Evolutionary conservation across 2,329 filamentous ascomycete genomes (phyloP), one percentile per base, ranked within the genome.

Genomic region (Phaeosphaeria sp.): DNA sequence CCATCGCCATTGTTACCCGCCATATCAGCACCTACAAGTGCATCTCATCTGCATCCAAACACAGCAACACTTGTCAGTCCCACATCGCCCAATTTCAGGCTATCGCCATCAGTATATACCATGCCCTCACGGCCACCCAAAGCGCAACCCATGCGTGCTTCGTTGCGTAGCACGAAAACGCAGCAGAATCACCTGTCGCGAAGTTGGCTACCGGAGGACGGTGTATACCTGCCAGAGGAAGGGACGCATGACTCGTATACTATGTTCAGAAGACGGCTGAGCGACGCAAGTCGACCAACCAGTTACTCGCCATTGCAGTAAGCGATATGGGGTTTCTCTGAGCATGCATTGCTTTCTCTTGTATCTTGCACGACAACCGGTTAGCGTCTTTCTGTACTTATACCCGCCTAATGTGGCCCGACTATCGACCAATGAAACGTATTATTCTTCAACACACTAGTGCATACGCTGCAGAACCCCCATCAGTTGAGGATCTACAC

Each of bases 201-300:
- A 33, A 69, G 66, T 39, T 69, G 67, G 67, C 43, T 71, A 21
- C 67, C 67, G n/a, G 63, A 66, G 0, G 66, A 68, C 21, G 67
- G 65, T 6, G 22, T 71, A 25, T 70, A 67, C 44, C 55, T 70
- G 10, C 56, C 67, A 15, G 60, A 68, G 17, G 67, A 69, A 17
- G 66, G 65, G 1, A 63, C 60, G 11, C 54, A 59, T 5, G 61
- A 66, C 47, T 59, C 57, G 15, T 69, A 62, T 49, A 61, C 59
- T 39, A 60, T 60, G 17, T 68, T 64, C 25, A 52, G 53, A 33
- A 54, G 62, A 36, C 46, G 20, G 46, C 54, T 55, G 20, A 58
- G 54, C 30, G 46, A 66, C 41, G 55, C 49, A 10, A 64, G 52
- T 56, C 56, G 65, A 25, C 64, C 64, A 5, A 67, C 63, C 18